Percentiles rank a stretch among this genome's conserved stretches.
These are phyloP conservation scores for Cladochytrium replicatum DNA, from an alignment of 192 early-diverging fungal genomes.

Conservation along the genomic window DNA sequence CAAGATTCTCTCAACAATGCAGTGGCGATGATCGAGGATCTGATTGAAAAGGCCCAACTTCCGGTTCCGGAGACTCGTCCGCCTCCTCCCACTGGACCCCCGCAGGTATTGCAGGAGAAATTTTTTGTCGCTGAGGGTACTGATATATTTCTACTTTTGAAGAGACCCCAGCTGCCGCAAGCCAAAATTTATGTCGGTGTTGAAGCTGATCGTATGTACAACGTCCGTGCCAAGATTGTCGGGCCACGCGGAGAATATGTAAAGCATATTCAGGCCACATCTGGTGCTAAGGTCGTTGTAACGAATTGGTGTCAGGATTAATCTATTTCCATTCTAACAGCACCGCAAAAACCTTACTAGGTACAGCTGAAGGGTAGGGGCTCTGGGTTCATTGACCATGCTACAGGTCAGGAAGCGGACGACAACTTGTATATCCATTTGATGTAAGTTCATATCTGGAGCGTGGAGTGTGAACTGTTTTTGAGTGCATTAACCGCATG, in stretches of 20 bases:
- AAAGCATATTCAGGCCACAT: conserved; percentile 77
- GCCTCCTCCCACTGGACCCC: background rate
- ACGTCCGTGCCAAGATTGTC: conserved; percentile 77
- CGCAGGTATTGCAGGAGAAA: background rate
- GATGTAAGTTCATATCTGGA: conserved; percentile 38
- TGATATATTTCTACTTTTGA: background rate
- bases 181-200: conserved; percentile 68
- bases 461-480: background rate
- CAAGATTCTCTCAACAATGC: conserved; percentile 64
- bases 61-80: conserved; percentile 9
- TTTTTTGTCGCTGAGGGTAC: background rate
- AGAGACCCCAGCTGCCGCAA: background rate
- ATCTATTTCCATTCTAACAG: background rate
- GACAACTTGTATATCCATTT: conserved; percentile 80
- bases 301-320: background rate
- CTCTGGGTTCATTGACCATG: conserved; percentile 65
- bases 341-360: no score
- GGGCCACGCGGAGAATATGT: conserved; percentile 73
- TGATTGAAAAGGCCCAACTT: conserved; percentile 54
- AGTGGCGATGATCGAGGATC: conserved; percentile 57
- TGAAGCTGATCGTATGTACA: conserved; percentile 63
- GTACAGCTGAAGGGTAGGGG: conserved; percentile 77
- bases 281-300: conserved; percentile 50
- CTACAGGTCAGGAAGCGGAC: conserved; percentile 48
- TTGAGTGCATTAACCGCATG: background rate